Conservation (phyloP, 2,329 filamentous ascomycete genomes). For the Teratosphaeria gauchensis region DNA sequence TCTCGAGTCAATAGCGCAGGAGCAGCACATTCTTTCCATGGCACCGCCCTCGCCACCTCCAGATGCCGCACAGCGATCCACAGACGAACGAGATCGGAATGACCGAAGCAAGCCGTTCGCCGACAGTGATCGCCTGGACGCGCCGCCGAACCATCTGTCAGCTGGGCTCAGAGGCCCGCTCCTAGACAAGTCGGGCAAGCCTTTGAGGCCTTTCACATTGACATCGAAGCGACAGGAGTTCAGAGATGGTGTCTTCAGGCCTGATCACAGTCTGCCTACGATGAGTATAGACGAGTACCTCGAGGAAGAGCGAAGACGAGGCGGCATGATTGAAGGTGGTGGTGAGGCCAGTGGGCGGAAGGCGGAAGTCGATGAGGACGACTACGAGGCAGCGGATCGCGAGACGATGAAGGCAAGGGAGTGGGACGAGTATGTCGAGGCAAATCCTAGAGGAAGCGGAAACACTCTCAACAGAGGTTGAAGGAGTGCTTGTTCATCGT, state of each 20-base stretch:
- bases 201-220: conserved; percentile 82
- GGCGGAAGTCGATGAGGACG: conserved; percentile 77
- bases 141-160: conserved; percentile 45
- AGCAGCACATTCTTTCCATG: conserved; percentile 70
- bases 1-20: conserved; percentile 77
- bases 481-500: neutral
- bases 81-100: conserved; percentile 38
- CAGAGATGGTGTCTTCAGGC: conserved; percentile 71
- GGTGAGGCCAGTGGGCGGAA: conserved; percentile 62
- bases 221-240: conserved; percentile 57
- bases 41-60: conserved; percentile 50
- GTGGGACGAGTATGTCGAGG: conserved; percentile 92
- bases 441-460: conserved; percentile 73
- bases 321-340: conserved; percentile 84
- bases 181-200: conserved; percentile 68
- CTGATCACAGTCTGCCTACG: conserved; percentile 86
- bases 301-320: conserved; percentile 75
- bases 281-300: conserved; percentile 98
- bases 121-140: conserved; percentile 61
- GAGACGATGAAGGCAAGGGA: conserved; percentile 88
- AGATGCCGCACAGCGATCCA: conserved; percentile 24
- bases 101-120: conserved; percentile 26
- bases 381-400: conserved; percentile 74
- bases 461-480: conserved; percentile 75
- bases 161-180: conserved; percentile 52